Evolutionary conservation across 2,329 filamentous ascomycete genomes (phyloP), one percentile per base, ranked within the genome.

Genomic region (Microascus cirrosus): DNA sequence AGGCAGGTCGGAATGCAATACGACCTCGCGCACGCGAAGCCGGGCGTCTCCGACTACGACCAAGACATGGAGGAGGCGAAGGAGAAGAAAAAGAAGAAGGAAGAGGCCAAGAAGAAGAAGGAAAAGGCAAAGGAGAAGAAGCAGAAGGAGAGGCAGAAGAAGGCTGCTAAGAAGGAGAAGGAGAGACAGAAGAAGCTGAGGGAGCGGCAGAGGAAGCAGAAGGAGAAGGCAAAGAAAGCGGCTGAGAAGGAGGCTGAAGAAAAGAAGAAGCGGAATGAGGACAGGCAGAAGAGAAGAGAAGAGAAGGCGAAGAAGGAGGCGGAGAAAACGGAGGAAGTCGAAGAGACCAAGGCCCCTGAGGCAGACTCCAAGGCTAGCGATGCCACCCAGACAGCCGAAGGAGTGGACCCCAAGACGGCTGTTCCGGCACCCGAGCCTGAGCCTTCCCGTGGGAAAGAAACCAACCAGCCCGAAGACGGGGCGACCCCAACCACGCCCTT

Each of bases 1-100:
- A 71, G 83, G 2, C 73, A 80, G 57, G 77, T 82, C 13, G 83
- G 81, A 0, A 71, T 81, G 58, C 79, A 80, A 34, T 84, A 84
- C 60, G 83, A 86, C 59, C 73, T 84, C 18, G 81, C 83, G 0
- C 80, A 84, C 62, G 76, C 78, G 18, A 84, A 83, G 62, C 81
- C 80, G 2, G 76, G 79, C 7, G 73, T 82, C 45, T 63, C 74
- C 4, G 77, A 80, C 45, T 75, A 78, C 59, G 79, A 82, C 11
- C 70, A 69, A 8, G 62, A 67, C 36, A 57, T 72, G 10, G 67
- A 64, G 57, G 60, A 61, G 48, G 60, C 64, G 60, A 68, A 62
- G 60, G 62, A 62, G 28, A 61, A 65, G 35, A 58, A 57, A 18
- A 68, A 65, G 60, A 59, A 63, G 53, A 66, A 67, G 54, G 67